Evolutionary conservation across 2,329 filamentous ascomycete genomes (phyloP).

Genomic region (Ophiostoma montium): DNA sequence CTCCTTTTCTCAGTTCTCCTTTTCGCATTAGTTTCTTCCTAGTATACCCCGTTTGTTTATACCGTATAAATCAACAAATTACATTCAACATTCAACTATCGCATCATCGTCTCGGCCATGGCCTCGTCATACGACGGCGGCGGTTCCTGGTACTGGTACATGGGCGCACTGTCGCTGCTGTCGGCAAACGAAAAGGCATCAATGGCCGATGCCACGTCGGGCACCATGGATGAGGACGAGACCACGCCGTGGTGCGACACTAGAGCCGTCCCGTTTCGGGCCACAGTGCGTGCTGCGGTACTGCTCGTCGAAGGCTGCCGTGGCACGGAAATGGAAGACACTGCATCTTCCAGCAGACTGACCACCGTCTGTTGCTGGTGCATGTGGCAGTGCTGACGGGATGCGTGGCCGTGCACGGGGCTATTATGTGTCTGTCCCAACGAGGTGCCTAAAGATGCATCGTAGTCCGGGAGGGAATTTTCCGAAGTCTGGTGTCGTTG

Average conservation of each 20-base stretch:
- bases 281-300: neutral
- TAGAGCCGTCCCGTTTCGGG: constrained; percentile 4
- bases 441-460: neutral
- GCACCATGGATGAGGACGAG: constrained; percentile 5
- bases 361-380: constrained; percentile 18
- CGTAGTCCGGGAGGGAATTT: constrained; percentile 3
- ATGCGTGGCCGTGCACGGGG: neutral
- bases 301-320: neutral
- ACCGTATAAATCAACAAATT: neutral
- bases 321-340: too few relatives aligned
- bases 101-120: constrained; percentile 44
- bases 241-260: constrained; percentile 8
- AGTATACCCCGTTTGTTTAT: too few relatives aligned
- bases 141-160: constrained; percentile 55
- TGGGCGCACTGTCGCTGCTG: constrained; percentile 14
- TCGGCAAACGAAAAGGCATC: constrained; percentile 8
- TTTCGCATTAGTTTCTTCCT: too few relatives aligned
- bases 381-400: constrained; percentile 10
- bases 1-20: too few relatives aligned
- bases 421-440: neutral
- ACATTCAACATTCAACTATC: too few relatives aligned
- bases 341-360: too few relatives aligned
- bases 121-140: constrained; percentile 93
- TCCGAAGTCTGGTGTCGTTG: constrained; percentile 3
- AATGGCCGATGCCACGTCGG: constrained; percentile 7